Evolutionary conservation across 2,329 filamentous ascomycete genomes (phyloP), one percentile per base, ranked within the genome.

Genomic region (Alternaria sp.): DNA sequence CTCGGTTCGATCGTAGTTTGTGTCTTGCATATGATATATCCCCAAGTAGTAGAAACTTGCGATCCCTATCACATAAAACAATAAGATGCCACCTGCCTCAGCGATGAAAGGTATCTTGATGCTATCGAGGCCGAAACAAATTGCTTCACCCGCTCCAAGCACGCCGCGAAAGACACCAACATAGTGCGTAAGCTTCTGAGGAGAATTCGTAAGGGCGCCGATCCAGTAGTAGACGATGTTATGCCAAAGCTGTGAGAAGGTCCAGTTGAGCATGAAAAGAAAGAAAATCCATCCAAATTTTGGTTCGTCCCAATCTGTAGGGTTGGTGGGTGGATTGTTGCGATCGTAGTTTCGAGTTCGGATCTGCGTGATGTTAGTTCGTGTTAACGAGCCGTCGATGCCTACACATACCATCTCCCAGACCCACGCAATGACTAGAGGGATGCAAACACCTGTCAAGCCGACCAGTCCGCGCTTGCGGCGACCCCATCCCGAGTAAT

Each of bases 141-240:
- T 69, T 12, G 72, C 72, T 63, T 75, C 73, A 28, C 72, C 72
- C 1, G 72, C 73, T 45, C 73, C 73, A 27, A 75, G 69, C 2
- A 75, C 68, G 36, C 73, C 73, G 9, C 73, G 65, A 50, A 75
- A 75, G 36, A 74, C 63, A 36, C 73, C 73, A 20, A 74, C 71
- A 44, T 75, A 75, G 44, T 75, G 72, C 0, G 69, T 74, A 10
- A 74, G 66, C 49, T 74, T 75, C 49, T 74, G 71, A 3, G 73
- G 73, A 3, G 73, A 74, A 57, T 74, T 75, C 12, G 73, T 74
- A 28, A 75, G 54, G 3, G 71, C 70, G n/a, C 73, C 73, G 45
- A 74, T 73, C 69, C 67, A 75, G 61, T 74, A 75, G 62, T 74
- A 73, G 8, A 74, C 70, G 16, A 74, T 73, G 46, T 74, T 73